Evolutionary conservation across 2,329 filamentous ascomycete genomes (phyloP).

Genomic region (Fusarium nygamai): DNA sequence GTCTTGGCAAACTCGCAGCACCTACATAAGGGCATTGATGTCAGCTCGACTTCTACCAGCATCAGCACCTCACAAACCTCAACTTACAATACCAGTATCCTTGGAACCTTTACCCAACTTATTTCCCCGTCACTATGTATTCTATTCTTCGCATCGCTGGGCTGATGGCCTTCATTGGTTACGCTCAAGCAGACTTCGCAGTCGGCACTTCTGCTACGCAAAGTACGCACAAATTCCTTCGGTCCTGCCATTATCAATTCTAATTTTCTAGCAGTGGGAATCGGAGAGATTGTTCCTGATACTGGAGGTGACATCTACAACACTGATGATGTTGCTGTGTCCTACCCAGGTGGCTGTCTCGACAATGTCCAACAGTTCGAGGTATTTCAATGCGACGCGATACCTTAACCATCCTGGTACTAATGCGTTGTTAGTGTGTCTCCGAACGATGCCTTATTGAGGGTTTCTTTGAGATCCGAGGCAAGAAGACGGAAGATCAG

Average conservation of each 20-base stretch:
- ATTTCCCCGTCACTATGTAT: background rate
- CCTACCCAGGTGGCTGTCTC: background rate
- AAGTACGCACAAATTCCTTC: too few relatives aligned
- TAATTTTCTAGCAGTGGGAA: background rate
- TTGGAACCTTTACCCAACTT: accelerated
- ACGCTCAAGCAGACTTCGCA: background rate
- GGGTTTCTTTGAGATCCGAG: background rate
- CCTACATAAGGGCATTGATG: background rate
- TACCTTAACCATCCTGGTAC: accelerated
- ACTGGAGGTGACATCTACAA: background rate
- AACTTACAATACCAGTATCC: accelerated
- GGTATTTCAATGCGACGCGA: background rate
- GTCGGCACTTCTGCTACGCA: background rate
- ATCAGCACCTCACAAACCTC: too few relatives aligned
- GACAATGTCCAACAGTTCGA: background rate
- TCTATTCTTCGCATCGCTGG: background rate
- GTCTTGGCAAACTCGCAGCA: too few relatives aligned
- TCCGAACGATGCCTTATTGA: background rate
- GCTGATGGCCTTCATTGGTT: background rate
- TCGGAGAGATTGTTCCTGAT: background rate
- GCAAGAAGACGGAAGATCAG: background rate
- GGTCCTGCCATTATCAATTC: background rate
- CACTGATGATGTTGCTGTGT: background rate
- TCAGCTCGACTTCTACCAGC: accelerated
- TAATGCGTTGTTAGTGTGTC: background rate